Evolutionary conservation across 495 filamentous ascomycete genomes (phyloP).

Genomic region (Neohortaea acidophila): DNA sequence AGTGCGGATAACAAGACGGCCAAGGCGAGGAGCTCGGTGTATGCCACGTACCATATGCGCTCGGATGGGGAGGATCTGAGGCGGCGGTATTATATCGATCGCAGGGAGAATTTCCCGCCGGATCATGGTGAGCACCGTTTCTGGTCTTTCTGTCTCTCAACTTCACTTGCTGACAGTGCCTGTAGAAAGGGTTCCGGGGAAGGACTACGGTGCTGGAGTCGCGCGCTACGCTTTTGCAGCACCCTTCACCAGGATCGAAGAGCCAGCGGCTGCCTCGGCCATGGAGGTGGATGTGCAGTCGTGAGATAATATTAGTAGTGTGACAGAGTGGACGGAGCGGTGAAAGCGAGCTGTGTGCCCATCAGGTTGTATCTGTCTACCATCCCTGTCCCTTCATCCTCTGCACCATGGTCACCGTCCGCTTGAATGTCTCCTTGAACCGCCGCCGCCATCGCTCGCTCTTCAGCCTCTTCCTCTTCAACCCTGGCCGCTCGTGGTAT

Average conservation of each 20-base stretch:
- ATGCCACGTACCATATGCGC: conserved; percentile 33
- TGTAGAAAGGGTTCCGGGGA: conserved; percentile 5
- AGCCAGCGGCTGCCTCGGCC: not conserved
- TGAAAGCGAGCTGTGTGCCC: too few relatives aligned
- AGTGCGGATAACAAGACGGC: conserved; percentile 29
- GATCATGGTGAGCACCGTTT: conserved; percentile 11
- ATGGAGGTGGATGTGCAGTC: not conserved
- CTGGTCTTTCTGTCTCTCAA: not conserved
- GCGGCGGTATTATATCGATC: conserved; percentile 31
- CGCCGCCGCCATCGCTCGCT: conserved; percentile 48
- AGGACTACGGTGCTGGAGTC: conserved; percentile 9
- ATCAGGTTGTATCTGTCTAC: conserved; percentile 36
- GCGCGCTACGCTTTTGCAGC: conserved; percentile 10
- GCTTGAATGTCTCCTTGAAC: conserved; percentile 51
- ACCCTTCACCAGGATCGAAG: conserved; percentile 7
- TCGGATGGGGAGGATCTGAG: conserved; percentile 30
- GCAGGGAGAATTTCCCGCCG: conserved; percentile 21
- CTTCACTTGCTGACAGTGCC: not conserved
- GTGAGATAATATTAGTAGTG: too few relatives aligned
- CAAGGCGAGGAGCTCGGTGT: conserved; percentile 30
- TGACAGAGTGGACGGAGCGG: too few relatives aligned
- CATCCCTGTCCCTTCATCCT: conserved; percentile 59
- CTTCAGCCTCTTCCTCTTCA: conserved; percentile 58
- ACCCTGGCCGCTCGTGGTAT: conserved; percentile 54
- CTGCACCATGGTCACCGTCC: conserved; percentile 41